Evolutionary conservation across 208 protist species (phyloP).

Genomic region (Crithidia bombi): DNA sequence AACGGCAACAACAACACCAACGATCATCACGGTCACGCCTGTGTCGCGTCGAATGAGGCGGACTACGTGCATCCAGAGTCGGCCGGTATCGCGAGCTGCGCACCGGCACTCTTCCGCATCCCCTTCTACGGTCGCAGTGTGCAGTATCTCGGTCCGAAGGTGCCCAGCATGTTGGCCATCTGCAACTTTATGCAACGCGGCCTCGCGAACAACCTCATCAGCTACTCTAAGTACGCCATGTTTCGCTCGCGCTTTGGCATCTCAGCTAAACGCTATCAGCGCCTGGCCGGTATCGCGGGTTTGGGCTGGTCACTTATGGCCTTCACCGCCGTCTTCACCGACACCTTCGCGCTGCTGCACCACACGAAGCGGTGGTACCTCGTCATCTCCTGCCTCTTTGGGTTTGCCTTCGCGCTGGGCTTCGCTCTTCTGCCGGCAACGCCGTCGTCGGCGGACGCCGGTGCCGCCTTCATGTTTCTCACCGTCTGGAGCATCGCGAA

Average conservation of each 20-base stretch:
- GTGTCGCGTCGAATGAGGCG: constrained; percentile 6
- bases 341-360: constrained; percentile 46
- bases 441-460: constrained; percentile 31
- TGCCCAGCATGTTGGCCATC: constrained; percentile 26
- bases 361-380: constrained; percentile 72
- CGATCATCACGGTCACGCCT: neutral
- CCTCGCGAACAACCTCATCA: constrained; percentile 27
- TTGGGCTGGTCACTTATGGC: constrained; percentile 59
- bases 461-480: constrained; percentile 56
- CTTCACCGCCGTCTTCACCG: constrained; percentile 45
- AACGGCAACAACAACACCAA: constrained; percentile 2
- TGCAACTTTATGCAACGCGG: constrained; percentile 35
- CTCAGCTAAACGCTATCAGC: constrained; percentile 38
- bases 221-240: constrained; percentile 23
- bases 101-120: constrained; percentile 15
- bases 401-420: constrained; percentile 30
- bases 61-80: constrained; percentile 27
- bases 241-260: constrained; percentile 37
- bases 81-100: constrained; percentile 11
- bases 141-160: constrained; percentile 31
- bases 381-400: constrained; percentile 41
- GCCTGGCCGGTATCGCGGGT: constrained; percentile 29
- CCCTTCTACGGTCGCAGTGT: constrained; percentile 34
- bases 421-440: constrained; percentile 48
- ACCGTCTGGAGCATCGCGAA: constrained; percentile 43